Base-by-base conservation (phyloP, 2,329 filamentous ascomycete genomes). In the Mollisiaceae sp. region DNA sequence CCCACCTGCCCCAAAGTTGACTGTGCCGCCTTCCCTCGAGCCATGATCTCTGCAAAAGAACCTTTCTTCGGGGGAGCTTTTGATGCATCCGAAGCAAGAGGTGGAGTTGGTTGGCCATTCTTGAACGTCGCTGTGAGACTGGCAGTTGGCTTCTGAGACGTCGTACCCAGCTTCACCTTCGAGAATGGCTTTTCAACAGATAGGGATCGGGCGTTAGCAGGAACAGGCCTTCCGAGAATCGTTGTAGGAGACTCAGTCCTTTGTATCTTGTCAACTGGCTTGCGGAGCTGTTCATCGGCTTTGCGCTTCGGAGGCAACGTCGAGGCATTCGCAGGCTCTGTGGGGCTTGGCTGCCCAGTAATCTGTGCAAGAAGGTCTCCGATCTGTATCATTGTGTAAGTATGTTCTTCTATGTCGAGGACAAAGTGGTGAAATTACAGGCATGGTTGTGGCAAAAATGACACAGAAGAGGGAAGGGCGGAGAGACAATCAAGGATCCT, bases 1-100 rank as follows among this genome's bases (percentile, higher is more conserved):
- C 89, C 90, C 27, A 90, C 82, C 70, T 85, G 84, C n/a, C 81
- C 84, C 80, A 86, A 85, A 47, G 79, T 81, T 45, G 80, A 82
- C 72, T 91, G 86, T 14, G 86, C 89, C 67, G 86, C 86, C 73
- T 91, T 88, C 38, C 87, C 91, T 70, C 89, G 85, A 63, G 89
- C 89, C 78, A 94, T 83, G 66, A 93, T 90, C 73, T 93, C 90
- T 43, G 88, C 86, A 75, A 88, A 94, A 0, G 89, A 91, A 1
- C 90, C 89, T 74, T 90, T 91, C 77, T 92, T 92, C 1, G 87
- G 88, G 1, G 84, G 78, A 50, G 66, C 66, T 50, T 69, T 65
- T 12, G 65, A 60, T n/a, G 65, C 62, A 22, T 66, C 67, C 36
- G 54, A 65, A 9, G 65, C 59, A n/a, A 12, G 50, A 41, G 73